These are phyloP conservation scores for Boletus speciosus DNA, from an alignment of 768 basidiomycete genomes.

Conservation along the genomic window DNA sequence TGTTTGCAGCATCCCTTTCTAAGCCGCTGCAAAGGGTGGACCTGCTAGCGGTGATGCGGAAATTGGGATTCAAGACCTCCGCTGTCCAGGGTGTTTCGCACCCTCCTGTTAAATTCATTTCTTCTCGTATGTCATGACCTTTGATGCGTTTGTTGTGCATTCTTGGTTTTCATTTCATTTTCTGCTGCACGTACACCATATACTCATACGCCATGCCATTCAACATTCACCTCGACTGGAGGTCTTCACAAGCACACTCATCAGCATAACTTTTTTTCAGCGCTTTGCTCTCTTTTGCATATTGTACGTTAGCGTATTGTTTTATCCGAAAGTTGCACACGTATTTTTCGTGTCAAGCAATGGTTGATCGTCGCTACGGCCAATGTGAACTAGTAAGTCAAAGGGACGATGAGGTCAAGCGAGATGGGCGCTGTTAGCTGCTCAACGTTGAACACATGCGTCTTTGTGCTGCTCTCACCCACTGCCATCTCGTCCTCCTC, in stretches of 20 bases:
- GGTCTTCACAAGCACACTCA: slow-evolving; percentile 29
- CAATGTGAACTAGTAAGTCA: background rate
- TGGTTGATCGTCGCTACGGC: background rate
- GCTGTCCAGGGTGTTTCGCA: slow-evolving; percentile 57
- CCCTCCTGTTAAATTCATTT: slow-evolving; percentile 49
- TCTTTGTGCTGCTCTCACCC: background rate
- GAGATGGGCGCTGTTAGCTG: slow-evolving; percentile 23
- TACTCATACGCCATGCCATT: slow-evolving; percentile 34
- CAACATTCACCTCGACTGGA: slow-evolving; percentile 23
- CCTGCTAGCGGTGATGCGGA: slow-evolving; percentile 74
- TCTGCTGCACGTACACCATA: slow-evolving; percentile 30
- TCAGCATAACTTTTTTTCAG: slow-evolving; percentile 22
- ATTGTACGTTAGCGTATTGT: slow-evolving; percentile 45
- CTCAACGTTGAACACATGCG: slow-evolving; percentile 2
- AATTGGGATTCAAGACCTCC: slow-evolving; percentile 88
- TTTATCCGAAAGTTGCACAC: slow-evolving; percentile 10
- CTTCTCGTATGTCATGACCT: slow-evolving; percentile 31
- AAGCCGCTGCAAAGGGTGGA: slow-evolving; percentile 91
- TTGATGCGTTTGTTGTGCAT: slow-evolving; percentile 18
- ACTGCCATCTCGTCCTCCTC: background rate
- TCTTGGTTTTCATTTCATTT: slow-evolving; percentile 28
- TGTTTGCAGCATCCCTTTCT: slow-evolving; percentile 78
- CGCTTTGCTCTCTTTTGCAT: slow-evolving; percentile 33
- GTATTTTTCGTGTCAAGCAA: slow-evolving; percentile 4
- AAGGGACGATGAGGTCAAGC: slow-evolving; percentile 7